These are phyloP conservation scores for Cercospora zeina DNA, from an alignment of 2,329 filamentous ascomycete species.

Conservation along the genomic window DNA sequence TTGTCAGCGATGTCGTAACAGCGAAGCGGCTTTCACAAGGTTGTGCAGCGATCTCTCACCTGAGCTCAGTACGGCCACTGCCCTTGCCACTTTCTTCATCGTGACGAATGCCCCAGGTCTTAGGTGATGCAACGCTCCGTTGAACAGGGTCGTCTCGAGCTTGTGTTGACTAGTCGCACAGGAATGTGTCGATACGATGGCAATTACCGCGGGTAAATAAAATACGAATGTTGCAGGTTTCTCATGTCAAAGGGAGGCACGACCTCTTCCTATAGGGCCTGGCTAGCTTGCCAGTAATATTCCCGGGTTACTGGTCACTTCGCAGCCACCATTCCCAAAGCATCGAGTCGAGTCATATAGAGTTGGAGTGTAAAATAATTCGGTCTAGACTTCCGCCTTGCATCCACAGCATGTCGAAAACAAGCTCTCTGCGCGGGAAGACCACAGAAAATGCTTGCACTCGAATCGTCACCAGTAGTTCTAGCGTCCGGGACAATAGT, in stretches of 20 bases:
- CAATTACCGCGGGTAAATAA: background rate
- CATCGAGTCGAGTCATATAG: slow-evolving; percentile 14
- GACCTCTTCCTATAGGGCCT: slow-evolving; percentile 6
- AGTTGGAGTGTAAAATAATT: slow-evolving; percentile 9
- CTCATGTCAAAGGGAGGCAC: slow-evolving; percentile 6
- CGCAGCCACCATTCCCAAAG: slow-evolving; percentile 4
- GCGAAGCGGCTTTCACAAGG: background rate
- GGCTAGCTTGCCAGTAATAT: slow-evolving; percentile 8
- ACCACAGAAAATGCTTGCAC: background rate
- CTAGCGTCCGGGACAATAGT: background rate
- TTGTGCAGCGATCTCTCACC: slow-evolving; percentile 10
- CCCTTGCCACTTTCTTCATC: slow-evolving; percentile 16
- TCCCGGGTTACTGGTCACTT: background rate
- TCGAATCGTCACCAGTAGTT: background rate
- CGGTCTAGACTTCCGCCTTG: background rate
- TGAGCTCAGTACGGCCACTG: slow-evolving; percentile 16
- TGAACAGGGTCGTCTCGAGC: background rate
- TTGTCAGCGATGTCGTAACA: background rate
- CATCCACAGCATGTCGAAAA: background rate
- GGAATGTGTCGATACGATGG: background rate
- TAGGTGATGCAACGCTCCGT: background rate
- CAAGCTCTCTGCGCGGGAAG: background rate
- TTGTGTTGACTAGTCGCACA: background rate
- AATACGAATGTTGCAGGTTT: background rate
- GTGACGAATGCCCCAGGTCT: background rate